Evolutionary conservation across 106 monocot species (phyloP), one percentile per base, ranked within the genome.

Genomic region (Ottelia alismoides): DNA sequence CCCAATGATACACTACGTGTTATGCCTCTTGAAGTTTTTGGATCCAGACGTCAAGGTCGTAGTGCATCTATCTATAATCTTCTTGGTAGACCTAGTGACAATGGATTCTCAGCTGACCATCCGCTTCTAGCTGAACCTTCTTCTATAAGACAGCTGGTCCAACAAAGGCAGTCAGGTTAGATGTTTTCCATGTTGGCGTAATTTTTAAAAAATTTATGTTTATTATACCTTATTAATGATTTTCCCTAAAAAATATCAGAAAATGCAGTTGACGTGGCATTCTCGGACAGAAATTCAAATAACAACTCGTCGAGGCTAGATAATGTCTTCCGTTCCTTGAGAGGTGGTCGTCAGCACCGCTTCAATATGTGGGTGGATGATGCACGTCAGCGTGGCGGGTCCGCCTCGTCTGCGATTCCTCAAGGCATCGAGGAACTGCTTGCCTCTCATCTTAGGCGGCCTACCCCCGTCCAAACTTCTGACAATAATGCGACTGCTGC

Each of bases 331-430:
- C 82, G 76, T 3, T 80, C 90, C 25, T 27, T 91, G 48, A 74
- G 85, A 26, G 74, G 79, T 70, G 82, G 72, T 12, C 74, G 98
- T 22, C 82, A 83, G 57, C 79, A 86, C 75, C 90, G 90, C 47
- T 83, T 90, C 30, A 83, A 68, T 66, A 86, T 86, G 79, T 99
- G 98, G 98, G 62, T 91, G 32, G 98, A 99, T 75, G 77, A 86
- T 54, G 72, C 58, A 14, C 82, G 78, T 20, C 82, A 75, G 64
- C 82, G 79, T 47, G 52, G 70, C 47, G 75, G 65, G 16, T 80
- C 90, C 52, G 68, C 51, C 70, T 73, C 74, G 28, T 72, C 74
- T 56, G 22, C 80, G 21, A 67, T 82, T n/a, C 98, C 90, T 53
- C 82, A 80, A 62, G 98, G 90, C 50, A 85, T 91, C 22, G 98